phyloP scores from a whole-genome alignment of 31 red algal species.

The Endocladia muricata region DNA sequence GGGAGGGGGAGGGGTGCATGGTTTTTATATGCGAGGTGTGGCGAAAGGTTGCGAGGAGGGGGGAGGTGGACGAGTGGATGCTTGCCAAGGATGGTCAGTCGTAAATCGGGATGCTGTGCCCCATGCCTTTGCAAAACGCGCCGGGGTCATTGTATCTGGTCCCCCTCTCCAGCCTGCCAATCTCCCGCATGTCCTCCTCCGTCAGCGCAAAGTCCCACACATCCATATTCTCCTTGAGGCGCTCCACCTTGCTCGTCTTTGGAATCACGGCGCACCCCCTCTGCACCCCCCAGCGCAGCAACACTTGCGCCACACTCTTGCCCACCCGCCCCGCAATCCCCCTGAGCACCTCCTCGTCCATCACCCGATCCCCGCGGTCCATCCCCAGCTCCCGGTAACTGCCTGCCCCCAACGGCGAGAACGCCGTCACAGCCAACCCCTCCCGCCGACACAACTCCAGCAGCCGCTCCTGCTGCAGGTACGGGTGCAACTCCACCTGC shows the following conservation, averaged over 20 bases:
- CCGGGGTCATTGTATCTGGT: conserved; percentile 61
- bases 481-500: conserved; percentile 85
- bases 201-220: conserved; percentile 48
- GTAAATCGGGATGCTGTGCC: conserved; percentile 35
- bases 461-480: conserved; percentile 52
- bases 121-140: conserved; percentile 45
- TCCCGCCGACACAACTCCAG: conserved; percentile 28
- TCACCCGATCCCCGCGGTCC: conserved; percentile 44
- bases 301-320: conserved; percentile 48
- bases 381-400: conserved; percentile 48
- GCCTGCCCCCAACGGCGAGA: conserved; percentile 56
- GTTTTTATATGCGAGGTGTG: too few species aligned
- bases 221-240: conserved; percentile 57
- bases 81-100: conserved; percentile 4
- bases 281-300: conserved; percentile 61
- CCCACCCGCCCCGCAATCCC: conserved; percentile 35
- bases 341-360: conserved; percentile 21
- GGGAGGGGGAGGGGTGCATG: too few species aligned
- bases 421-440: conserved; percentile 33
- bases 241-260: conserved; percentile 36
- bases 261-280: conserved; percentile 53
- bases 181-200: conserved; percentile 52
- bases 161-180: conserved; percentile 26
- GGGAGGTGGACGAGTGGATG: neutral
- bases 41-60: neutral